Base-by-base conservation (phyloP, 2,329 filamentous ascomycete genomes). In the Aspergillus oerlinghausenensis region DNA sequence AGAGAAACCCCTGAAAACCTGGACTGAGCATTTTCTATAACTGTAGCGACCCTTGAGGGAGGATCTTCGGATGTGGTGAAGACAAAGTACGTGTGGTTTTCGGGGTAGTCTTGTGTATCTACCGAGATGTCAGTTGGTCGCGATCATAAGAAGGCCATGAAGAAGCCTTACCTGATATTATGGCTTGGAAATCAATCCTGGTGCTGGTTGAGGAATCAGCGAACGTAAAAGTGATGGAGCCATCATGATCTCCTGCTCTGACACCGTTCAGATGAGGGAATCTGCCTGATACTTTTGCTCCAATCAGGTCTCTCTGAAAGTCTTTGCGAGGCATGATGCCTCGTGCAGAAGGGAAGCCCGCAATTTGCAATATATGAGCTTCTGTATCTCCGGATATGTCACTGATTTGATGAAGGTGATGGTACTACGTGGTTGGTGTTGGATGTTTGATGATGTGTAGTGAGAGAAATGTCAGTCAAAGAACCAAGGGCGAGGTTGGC, bases 221-320 rank as follows among this genome's bases (percentile, higher is more conserved):
- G 45, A 81, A 89, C 4, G 73, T 77, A 69, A 93, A 88, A 14
- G 80, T 80, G 55, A 95, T 79, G 55, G 89, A 84, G 51, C 88
- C 89, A 70, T 93, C 88, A 32, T 88, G 87, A 4, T 86, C 84
- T 17, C 88, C 88, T 38, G 77, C 75, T 35, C 75, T 74, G 25
- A 96, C 74, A 35, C 78, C 68, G 50, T 74, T 74, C 50, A 94
- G 77, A 50, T 80, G 74, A 1, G 75, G 60, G 49, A 84, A 75
- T 2, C 65, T 65, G 21, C 73, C 66, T 43, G 68, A 65, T 14
- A 66, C 58, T 6, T 71, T 74, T 7, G 73, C 78, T 47, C 74
- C 72, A 28, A 69, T 75, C 66, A 79, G 74, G 68, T 92, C 88
- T 51, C 78, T 75, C 50, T 85, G 78, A 70, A 89, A 92, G 11